Evolutionary conservation across 2,329 filamentous ascomycete species (phyloP).

Genomic region (Botrytis pseudocinerea): DNA sequence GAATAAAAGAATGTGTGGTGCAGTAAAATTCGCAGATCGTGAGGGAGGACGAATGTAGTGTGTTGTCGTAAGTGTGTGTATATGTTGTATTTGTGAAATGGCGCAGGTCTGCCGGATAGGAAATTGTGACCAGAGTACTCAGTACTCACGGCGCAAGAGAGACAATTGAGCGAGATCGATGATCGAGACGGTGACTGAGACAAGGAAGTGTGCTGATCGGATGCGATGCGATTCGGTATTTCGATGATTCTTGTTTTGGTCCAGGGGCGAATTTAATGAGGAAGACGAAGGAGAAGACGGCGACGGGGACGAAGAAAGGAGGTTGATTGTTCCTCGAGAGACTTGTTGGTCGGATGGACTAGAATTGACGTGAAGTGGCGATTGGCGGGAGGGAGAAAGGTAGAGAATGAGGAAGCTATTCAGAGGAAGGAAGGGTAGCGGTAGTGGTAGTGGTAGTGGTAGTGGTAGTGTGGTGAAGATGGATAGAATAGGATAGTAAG

Average conservation of each 20-base stretch:
- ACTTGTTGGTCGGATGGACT: not conserved
- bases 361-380: not conserved
- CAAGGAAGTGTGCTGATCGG: not conserved
- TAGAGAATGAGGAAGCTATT: not conserved
- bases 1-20: constrained; percentile 18
- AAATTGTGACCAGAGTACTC: constrained; percentile 10
- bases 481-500: not conserved
- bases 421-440: not conserved
- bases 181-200: not conserved
- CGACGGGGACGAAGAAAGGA: not conserved
- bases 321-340: not conserved
- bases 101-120: constrained; percentile 6
- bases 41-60: constrained; percentile 1
- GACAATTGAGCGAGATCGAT: not conserved
- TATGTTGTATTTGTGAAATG: constrained; percentile 14
- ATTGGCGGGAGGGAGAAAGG: not conserved
- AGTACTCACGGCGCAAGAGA: constrained; percentile 10
- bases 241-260: constrained; percentile 5
- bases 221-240: not conserved
- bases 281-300: too few species aligned
- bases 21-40: not conserved
- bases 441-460: not conserved
- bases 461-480: not conserved
- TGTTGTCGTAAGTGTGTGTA: constrained; percentile 2
- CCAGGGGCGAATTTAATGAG: not conserved